A percentile compares a stretch with the other conserved stretches of the same genome.
Evolutionary conservation across 768 basidiomycete species (phyloP).

Genomic region (Hemileccinum impolitum): DNA sequence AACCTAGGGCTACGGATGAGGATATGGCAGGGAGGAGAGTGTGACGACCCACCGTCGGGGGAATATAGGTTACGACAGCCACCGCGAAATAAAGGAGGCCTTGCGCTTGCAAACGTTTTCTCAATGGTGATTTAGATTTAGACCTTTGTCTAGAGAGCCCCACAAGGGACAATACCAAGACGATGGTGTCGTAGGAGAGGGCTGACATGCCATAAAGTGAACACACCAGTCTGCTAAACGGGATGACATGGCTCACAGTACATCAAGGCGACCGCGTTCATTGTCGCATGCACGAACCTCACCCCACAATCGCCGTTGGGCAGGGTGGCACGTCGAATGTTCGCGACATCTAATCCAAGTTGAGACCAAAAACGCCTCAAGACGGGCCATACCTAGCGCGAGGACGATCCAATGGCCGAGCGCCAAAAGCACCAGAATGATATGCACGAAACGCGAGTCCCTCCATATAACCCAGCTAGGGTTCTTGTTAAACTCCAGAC

Average conservation of each 20-base stretch:
- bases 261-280: constrained; percentile 10
- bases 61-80: constrained; percentile 14
- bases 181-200: constrained; percentile 17
- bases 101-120: constrained; percentile 16
- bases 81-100: constrained; percentile 22
- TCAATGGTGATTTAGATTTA: constrained; percentile 18
- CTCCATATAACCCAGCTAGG: constrained; percentile 30
- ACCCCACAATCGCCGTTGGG: background rate
- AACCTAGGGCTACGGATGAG: constrained; percentile 2
- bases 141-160: constrained; percentile 15
- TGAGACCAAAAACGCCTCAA: background rate
- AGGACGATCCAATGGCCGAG: constrained; percentile 25
- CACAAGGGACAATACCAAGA: constrained; percentile 16
- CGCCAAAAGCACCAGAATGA: constrained; percentile 7
- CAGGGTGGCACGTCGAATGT: background rate
- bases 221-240: background rate
- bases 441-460: constrained; percentile 12
- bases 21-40: too few species aligned
- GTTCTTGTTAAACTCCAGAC: background rate
- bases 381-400: constrained; percentile 7
- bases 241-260: constrained; percentile 16
- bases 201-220: constrained; percentile 13
- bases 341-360: constrained; percentile 11
- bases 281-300: background rate
- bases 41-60: constrained; percentile 4